phyloP scores from a whole-genome alignment of 2,329 filamentous ascomycete species.

The Xylariaceae sp. region DNA sequence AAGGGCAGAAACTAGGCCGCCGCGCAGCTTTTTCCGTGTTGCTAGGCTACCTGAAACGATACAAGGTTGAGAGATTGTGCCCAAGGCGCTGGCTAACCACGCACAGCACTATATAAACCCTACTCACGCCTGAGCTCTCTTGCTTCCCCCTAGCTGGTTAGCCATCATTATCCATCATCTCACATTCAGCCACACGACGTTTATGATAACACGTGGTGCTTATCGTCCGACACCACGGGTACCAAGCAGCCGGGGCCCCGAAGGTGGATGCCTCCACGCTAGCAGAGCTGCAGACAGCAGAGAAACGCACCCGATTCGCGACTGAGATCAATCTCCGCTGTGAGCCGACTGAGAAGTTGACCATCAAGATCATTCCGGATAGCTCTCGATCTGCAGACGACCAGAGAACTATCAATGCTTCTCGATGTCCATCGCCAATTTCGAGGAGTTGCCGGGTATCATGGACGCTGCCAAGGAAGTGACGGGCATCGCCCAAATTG shows the following conservation, averaged over 20 bases:
- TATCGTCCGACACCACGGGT: not conserved
- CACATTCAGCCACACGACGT: too few relatives aligned
- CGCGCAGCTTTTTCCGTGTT: not conserved
- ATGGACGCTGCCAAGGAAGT: too few relatives aligned
- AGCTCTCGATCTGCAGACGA: too few relatives aligned
- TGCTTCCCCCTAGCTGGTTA: not conserved
- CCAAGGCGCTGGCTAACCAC: not conserved
- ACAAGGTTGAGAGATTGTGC: not conserved
- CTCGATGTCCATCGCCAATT: too few relatives aligned
- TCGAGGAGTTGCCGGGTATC: too few relatives aligned
- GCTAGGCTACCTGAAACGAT: not conserved
- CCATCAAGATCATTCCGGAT: slow-evolving; percentile 10
- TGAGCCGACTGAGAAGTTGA: slow-evolving; percentile 10
- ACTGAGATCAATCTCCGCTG: slow-evolving; percentile 13
- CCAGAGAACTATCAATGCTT: too few relatives aligned
- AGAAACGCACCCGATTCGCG: slow-evolving; percentile 7
- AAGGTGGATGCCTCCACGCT: slow-evolving; percentile 7
- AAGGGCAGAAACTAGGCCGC: not conserved
- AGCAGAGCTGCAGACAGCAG: slow-evolving; percentile 9
- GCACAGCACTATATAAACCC: not conserved
- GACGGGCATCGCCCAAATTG: too few relatives aligned
- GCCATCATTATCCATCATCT: not conserved
- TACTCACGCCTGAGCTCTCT: not conserved
- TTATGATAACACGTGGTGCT: not conserved
- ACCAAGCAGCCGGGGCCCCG: not conserved